Evolutionary conservation across 768 basidiomycete species (phyloP).

Genomic region (Pleurotus giganteus): DNA sequence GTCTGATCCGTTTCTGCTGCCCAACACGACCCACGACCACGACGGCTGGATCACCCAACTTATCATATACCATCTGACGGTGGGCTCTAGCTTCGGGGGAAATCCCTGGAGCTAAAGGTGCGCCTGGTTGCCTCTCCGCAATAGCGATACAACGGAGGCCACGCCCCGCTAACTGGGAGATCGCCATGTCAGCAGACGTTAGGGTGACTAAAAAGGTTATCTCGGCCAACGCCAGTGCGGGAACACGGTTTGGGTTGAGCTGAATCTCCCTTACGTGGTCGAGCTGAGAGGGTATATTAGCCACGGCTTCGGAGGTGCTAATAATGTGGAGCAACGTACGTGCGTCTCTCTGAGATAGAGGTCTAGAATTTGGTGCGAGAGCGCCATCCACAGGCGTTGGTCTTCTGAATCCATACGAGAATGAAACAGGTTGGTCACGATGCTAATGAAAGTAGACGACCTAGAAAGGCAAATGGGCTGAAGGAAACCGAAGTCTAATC

Average conservation of each 20-base stretch:
- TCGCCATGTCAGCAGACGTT: constrained; percentile 63
- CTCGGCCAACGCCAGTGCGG: constrained; percentile 68
- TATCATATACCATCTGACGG: constrained; percentile 73
- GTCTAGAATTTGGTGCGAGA: constrained; percentile 59
- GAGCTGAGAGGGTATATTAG: constrained; percentile 23
- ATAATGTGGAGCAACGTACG: constrained; percentile 24
- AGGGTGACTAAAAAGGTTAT: constrained; percentile 71
- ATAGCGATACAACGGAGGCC: constrained; percentile 67
- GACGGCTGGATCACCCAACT: constrained; percentile 73
- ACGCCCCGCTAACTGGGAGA: constrained; percentile 67
- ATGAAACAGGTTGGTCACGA: constrained; percentile 56
- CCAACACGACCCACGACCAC: constrained; percentile 71
- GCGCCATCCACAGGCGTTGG: constrained; percentile 69
- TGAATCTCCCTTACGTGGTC: constrained; percentile 50
- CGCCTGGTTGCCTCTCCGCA: constrained; percentile 60
- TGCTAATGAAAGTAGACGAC: constrained; percentile 43
- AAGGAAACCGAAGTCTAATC: background rate
- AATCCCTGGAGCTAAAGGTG: constrained; percentile 46
- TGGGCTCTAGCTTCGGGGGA: constrained; percentile 64
- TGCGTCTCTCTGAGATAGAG: constrained; percentile 48
- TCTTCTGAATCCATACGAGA: constrained; percentile 57
- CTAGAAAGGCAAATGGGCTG: constrained; percentile 20
- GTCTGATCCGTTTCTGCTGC: constrained; percentile 79
- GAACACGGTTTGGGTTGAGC: constrained; percentile 46
- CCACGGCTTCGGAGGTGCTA: background rate